Conservation (phyloP, 148 eudicot species). For the Rhododendron simsii region DNA sequence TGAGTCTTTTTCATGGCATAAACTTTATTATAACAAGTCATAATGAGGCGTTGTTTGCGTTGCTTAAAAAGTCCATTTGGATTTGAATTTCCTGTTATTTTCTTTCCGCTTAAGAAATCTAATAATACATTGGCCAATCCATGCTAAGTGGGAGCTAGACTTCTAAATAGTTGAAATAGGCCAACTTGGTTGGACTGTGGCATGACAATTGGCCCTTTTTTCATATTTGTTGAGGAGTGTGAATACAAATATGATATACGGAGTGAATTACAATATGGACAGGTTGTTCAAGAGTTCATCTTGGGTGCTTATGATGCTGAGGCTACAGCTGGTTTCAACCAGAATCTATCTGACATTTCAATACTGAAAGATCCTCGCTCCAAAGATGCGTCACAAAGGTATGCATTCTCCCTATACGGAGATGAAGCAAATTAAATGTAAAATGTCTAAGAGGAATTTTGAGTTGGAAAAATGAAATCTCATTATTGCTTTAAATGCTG, state of each 20-base stretch:
- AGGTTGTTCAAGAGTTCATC: constrained; percentile 82
- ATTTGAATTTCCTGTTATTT: background rate
- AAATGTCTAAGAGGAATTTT: background rate
- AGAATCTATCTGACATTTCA: constrained; percentile 70
- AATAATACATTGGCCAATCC: background rate
- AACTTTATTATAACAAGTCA: background rate
- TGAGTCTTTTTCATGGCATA: background rate
- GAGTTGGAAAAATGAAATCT: background rate
- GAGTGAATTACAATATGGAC: constrained; percentile 6
- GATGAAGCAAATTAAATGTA: background rate
- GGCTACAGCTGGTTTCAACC: constrained; percentile 73
- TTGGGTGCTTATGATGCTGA: constrained; percentile 79
- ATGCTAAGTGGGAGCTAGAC: background rate
- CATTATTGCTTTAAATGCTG: background rate
- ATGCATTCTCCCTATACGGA: background rate
- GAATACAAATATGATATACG: background rate
- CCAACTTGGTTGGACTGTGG: background rate
- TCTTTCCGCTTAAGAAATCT: background rate
- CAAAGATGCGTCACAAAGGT: constrained; percentile 92
- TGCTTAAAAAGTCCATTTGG: background rate
- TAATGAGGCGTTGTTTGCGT: background rate
- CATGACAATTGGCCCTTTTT: background rate
- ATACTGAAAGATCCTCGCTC: constrained; percentile 87
- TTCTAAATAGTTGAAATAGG: background rate
- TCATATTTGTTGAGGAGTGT: background rate